These are phyloP conservation scores for Echinochloa phyllopogon DNA, from an alignment of 176 grass and related monocot genomes.

Conservation along the genomic window DNA sequence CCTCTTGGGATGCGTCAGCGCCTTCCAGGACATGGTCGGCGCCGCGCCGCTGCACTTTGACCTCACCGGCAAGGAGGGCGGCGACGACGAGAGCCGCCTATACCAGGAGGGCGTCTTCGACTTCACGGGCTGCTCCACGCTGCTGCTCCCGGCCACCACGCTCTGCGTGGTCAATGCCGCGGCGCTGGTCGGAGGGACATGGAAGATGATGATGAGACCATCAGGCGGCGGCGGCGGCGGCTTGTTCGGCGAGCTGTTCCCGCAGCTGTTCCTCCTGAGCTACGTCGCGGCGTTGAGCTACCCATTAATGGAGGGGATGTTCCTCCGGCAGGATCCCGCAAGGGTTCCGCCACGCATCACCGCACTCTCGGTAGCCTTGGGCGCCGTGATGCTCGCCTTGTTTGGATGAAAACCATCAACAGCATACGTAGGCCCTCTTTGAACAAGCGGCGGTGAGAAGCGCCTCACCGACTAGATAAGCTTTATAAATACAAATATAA, in stretches of 20 bases:
- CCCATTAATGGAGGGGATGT: slow-evolving; percentile 58
- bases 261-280: slow-evolving; percentile 47
- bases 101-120: slow-evolving; percentile 60
- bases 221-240: background rate
- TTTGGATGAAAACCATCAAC: slow-evolving; percentile 20
- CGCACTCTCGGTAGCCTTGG: slow-evolving; percentile 32
- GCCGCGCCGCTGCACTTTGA: slow-evolving; percentile 45
- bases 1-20: slow-evolving; percentile 50
- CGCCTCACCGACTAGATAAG: too few species aligned
- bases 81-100: slow-evolving; percentile 22
- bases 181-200: slow-evolving; percentile 37
- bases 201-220: slow-evolving; percentile 42
- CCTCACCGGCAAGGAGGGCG: slow-evolving; percentile 53
- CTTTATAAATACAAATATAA: too few species aligned
- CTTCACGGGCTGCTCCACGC: slow-evolving; percentile 49
- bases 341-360: slow-evolving; percentile 34
- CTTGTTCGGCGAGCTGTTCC: slow-evolving; percentile 31
- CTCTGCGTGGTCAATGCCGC: slow-evolving; percentile 57
- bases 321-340: slow-evolving; percentile 47
- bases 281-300: slow-evolving; percentile 53
- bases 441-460: too few species aligned
- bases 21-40: slow-evolving; percentile 38
- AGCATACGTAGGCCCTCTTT: background rate
- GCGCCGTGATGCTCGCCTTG: slow-evolving; percentile 25
- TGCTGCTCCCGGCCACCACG: slow-evolving; percentile 68